Conservation (phyloP, 306 rosid species). For the Dalbergia cultrata region DNA sequence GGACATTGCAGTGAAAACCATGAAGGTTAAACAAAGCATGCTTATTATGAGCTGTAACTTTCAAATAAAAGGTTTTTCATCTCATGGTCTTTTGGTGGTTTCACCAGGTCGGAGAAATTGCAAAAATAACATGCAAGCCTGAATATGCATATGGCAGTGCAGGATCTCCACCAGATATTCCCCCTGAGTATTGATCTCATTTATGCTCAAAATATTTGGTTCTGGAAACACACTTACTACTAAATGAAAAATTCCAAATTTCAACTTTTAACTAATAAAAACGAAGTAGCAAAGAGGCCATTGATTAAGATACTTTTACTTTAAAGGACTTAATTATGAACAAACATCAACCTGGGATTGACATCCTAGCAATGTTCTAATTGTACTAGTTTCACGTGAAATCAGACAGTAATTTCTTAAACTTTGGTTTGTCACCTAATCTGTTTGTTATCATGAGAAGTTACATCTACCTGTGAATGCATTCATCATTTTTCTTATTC, state of each 20-base stretch:
- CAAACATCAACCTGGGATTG: neutral
- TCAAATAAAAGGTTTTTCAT: constrained; percentile 26
- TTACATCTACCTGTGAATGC: constrained; percentile 22
- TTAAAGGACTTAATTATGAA: neutral
- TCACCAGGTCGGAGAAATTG: constrained; percentile 86
- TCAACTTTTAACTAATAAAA: neutral
- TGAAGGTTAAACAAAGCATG: constrained; percentile 71
- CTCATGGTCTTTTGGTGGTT: constrained; percentile 42
- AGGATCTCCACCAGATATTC: constrained; percentile 97
- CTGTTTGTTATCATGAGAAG: neutral
- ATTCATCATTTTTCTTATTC: neutral
- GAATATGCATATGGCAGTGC: constrained; percentile 94
- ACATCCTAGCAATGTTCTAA: constrained; percentile 15
- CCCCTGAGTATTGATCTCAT: constrained; percentile 71
- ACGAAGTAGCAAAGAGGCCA: neutral
- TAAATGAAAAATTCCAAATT: neutral
- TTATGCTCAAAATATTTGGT: constrained; percentile 23
- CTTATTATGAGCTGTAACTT: constrained; percentile 1
- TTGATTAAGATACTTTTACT: constrained; percentile 7
- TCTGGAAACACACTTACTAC: constrained; percentile 3
- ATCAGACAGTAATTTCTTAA: neutral
- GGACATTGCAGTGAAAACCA: constrained; percentile 91
- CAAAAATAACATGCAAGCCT: constrained; percentile 90
- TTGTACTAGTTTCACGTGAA: neutral
- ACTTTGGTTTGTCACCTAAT: constrained; percentile 12